These are phyloP conservation scores for Tylopilus felleus DNA, from an alignment of 768 basidiomycete genomes.

Conservation along the genomic window DNA sequence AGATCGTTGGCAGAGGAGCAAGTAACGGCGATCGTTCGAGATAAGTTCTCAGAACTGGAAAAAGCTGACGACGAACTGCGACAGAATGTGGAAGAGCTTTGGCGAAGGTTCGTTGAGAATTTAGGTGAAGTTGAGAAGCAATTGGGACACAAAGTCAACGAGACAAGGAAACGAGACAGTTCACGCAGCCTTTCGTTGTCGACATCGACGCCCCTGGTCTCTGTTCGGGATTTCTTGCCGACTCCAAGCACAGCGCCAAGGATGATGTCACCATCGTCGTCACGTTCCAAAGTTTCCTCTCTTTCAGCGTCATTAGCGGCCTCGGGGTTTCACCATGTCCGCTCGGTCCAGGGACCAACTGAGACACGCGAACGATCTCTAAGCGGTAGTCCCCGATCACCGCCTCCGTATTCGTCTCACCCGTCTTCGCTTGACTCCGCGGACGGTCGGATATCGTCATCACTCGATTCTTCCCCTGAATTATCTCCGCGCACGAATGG, in stretches of 20 bases:
- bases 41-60: slow-evolving; percentile 56
- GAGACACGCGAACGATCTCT: slow-evolving; percentile 14
- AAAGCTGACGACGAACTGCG: slow-evolving; percentile 51
- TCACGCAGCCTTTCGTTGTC: slow-evolving; percentile 19
- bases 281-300: slow-evolving; percentile 49
- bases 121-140: slow-evolving; percentile 44
- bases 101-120: slow-evolving; percentile 55
- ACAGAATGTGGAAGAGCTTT: slow-evolving; percentile 58
- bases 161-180: slow-evolving; percentile 20
- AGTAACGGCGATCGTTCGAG: slow-evolving; percentile 48
- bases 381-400: slow-evolving; percentile 24
- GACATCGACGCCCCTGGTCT: slow-evolving; percentile 32
- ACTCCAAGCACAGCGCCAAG: slow-evolving; percentile 36
- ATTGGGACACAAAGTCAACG: slow-evolving; percentile 17
- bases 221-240: slow-evolving; percentile 58
- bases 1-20: slow-evolving; percentile 58
- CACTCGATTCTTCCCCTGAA: slow-evolving; percentile 12
- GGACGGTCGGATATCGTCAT: slow-evolving; percentile 21
- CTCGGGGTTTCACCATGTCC: slow-evolving; percentile 54
- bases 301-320: slow-evolving; percentile 69
- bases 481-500: slow-evolving; percentile 24
- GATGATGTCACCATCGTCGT: slow-evolving; percentile 35
- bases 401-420: slow-evolving; percentile 37
- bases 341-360: slow-evolving; percentile 25
- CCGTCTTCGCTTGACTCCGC: slow-evolving; percentile 31